Conservation (phyloP, 108 stramenopile species). For the Nitzschia sp. region DNA sequence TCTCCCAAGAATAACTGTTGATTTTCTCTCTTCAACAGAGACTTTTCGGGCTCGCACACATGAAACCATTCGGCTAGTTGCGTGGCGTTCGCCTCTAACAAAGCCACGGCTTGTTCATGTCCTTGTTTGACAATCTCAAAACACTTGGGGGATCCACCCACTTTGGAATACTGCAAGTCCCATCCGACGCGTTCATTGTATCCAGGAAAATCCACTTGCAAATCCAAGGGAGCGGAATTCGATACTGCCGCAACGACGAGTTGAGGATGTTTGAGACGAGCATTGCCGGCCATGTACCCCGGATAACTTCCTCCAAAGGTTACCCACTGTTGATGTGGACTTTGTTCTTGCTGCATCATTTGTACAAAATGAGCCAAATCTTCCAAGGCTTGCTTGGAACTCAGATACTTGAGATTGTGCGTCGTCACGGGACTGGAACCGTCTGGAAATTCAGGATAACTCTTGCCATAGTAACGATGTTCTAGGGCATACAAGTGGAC, state of each 20-base stretch:
- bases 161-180: slow-evolving; percentile 52
- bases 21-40: slow-evolving; percentile 49
- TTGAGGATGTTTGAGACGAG: slow-evolving; percentile 83
- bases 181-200: slow-evolving; percentile 81
- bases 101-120: slow-evolving; percentile 56
- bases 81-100: slow-evolving; percentile 16
- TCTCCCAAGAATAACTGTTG: slow-evolving; percentile 74
- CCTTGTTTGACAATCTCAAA: slow-evolving; percentile 59
- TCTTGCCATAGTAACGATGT: slow-evolving; percentile 91
- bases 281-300: slow-evolving; percentile 83
- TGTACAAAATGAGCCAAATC: slow-evolving; percentile 79
- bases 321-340: slow-evolving; percentile 44
- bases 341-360: slow-evolving; percentile 21
- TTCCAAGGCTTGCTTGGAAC: slow-evolving; percentile 79
- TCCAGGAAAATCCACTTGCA: slow-evolving; percentile 72
- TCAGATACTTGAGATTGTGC: slow-evolving; percentile 61
- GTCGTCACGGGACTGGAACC: slow-evolving; percentile 41
- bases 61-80: slow-evolving; percentile 63
- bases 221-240: slow-evolving; percentile 83
- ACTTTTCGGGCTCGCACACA: slow-evolving; percentile 64
- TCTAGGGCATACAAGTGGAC: slow-evolving; percentile 82
- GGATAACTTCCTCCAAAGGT: slow-evolving; percentile 93
- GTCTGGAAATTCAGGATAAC: slow-evolving; percentile 52
- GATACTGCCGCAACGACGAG: slow-evolving; percentile 79
- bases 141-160: slow-evolving; percentile 83